Percentiles rank a stretch among this genome's conserved stretches.
phyloP scores from a whole-genome alignment of 2,329 filamentous ascomycete species.

The Pochonia chlamydosporia region DNA sequence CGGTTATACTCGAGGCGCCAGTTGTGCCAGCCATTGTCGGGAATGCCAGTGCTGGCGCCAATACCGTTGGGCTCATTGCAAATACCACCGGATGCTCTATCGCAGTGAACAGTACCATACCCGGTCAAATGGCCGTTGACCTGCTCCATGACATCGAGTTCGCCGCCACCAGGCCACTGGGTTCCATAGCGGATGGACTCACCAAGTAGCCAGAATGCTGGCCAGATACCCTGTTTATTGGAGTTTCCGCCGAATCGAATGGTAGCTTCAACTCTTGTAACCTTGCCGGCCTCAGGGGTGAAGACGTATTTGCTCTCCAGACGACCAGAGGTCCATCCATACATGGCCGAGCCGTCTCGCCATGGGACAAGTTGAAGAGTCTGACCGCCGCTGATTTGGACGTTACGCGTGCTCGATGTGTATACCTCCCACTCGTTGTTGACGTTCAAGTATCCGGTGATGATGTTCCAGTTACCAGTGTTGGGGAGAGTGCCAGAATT shows the following conservation, averaged over 20 bases:
- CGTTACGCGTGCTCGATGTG: slow-evolving; percentile 36
- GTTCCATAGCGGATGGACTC: slow-evolving; percentile 41
- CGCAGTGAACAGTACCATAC: slow-evolving; percentile 49
- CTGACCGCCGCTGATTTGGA: slow-evolving; percentile 43
- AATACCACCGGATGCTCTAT: slow-evolving; percentile 34
- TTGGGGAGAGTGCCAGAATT: slow-evolving; percentile 25
- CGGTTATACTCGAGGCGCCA: slow-evolving; percentile 47
- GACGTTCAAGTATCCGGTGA: slow-evolving; percentile 32
- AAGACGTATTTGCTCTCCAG: slow-evolving; percentile 44
- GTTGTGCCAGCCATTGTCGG: slow-evolving; percentile 38
- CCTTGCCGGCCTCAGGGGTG: slow-evolving; percentile 37
- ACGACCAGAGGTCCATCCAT: slow-evolving; percentile 48
- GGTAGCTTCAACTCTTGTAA: slow-evolving; percentile 39
- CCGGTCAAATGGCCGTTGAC: slow-evolving; percentile 42
- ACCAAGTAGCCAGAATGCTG: slow-evolving; percentile 53
- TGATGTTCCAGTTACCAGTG: slow-evolving; percentile 34
- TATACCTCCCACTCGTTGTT: slow-evolving; percentile 50
- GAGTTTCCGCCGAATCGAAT: slow-evolving; percentile 41
- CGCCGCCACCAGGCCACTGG: slow-evolving; percentile 47
- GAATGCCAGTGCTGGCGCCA: slow-evolving; percentile 26
- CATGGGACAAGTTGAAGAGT: slow-evolving; percentile 47
- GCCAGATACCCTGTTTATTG: slow-evolving; percentile 50
- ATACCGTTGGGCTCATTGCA: slow-evolving; percentile 47
- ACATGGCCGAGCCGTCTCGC: slow-evolving; percentile 25
- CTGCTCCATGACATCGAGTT: slow-evolving; percentile 54